Evolutionary conservation across 176 grass and related monocot species (phyloP), one percentile per base, ranked within the genome.

Genomic region (Calamus simplicifolius): DNA sequence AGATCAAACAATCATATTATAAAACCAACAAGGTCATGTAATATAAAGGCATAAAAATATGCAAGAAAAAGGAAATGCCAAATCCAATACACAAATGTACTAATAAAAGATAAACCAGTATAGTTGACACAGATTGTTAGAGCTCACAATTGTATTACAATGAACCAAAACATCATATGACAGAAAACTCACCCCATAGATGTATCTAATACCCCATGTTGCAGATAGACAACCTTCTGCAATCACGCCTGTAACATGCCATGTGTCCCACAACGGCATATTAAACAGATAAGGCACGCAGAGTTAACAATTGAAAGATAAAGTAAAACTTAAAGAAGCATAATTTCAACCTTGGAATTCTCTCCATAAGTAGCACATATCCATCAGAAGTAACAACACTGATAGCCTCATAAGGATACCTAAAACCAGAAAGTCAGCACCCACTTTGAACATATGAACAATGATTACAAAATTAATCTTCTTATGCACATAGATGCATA

Each of bases 191-290:
- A 96, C 92, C 92, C 92, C 92, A 96, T 96, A 54, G 92, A 96
- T 1, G 92, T 90, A 67, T 96, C 92, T 75, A 96, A 23, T 80
- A 96, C 87, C 52, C 92, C 92, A 85, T 96, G 92, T 66, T 96
- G 92, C 25, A 96, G 69, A 58, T 87, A 69, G 35, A 90, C 92
- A 66, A 90, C 87, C 72, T 96, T 96, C 58, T 52, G 64, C 31
- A 96, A 77, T 90, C 92, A 69, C 62, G 83, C 87, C 92, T 96
- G 59, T 60, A 79, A 72, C 13, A 71, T 59, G 6, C 25, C 27
- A 76, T 66, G 28, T 48, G 63, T 64, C 61, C 73, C 58, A 48
- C 29, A 52, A 21, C 0, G 14, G 19, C 38, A 67, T 7, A 23
- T 66, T 80, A 52, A 50, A 57, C 28, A 74, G 61, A 73, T 27